Base-by-base conservation (phyloP, 2,329 filamentous ascomycete genomes). In the Ophiostoma australiae region DNA sequence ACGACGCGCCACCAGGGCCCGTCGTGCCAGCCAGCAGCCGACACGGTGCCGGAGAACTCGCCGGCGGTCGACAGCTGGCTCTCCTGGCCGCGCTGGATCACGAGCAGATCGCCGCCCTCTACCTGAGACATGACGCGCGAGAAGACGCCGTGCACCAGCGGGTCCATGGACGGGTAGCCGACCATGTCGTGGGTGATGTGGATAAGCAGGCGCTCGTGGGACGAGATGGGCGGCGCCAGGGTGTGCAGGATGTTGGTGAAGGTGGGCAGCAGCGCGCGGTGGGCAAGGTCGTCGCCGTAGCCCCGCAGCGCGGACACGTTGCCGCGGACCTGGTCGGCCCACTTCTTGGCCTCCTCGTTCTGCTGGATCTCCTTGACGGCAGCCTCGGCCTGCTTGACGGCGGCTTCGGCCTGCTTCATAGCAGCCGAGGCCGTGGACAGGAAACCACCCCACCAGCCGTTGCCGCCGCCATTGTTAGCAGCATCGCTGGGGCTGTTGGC, bases 61-160 rank as follows among this genome's bases (percentile, higher is more conserved):
- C 70, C 1, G 75, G 72, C 84, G 88, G 88, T 61, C 86, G 85
- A 58, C 41, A 67, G 66, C 44, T 39, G n/a, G n/a, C 69, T 92
- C 80, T 98, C 95, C 73, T 93, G 91, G 27, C 95, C 95, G 52
- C 94, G 91, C 81, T 99, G 95, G 73, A 98, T 89, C 70, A 99
- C 95, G 70, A 98, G 86, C 23, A 99, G 85, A 77, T 98, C 95
- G 70, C 95, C 95, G 74, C 95, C 95, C 81, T 99, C 95, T 66
- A 99, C 95, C 82, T 99, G 95, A n/a, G 93, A 88, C 95, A 99
- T 99, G 77, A 99, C 94, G 70, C 93, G 90, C 70, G 91, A 91
- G 82, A 99, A 99, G 74, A 95, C 93, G 72, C 87, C 87, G 81
- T 98, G 93, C 76, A 98, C 92, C 70, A 97, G 86, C 23, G 94